A percentile compares a stretch with the other conserved stretches of the same genome.
phyloP scores from a whole-genome alignment of 2,329 filamentous ascomycete species.

The Westerdykella sp. region DNA sequence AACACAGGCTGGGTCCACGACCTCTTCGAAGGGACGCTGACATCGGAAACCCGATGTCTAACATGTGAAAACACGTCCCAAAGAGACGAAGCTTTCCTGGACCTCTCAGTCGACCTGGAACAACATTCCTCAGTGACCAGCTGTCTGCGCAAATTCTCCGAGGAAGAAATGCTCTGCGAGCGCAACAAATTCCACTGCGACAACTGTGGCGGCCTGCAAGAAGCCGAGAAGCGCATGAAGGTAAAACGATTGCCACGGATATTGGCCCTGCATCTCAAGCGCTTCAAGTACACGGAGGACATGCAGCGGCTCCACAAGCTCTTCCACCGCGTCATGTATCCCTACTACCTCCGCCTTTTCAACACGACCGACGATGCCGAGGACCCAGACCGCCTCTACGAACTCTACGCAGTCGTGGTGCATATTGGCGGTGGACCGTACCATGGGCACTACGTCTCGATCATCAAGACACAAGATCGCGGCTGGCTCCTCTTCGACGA shows the following conservation, averaged over 20 bases:
- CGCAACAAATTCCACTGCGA: constrained; percentile 99
- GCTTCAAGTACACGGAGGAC: constrained; percentile 98
- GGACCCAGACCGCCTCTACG: constrained; percentile 88
- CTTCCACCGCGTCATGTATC: constrained; percentile 94
- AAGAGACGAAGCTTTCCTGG: constrained; percentile 89
- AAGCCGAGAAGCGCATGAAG: constrained; percentile 99
- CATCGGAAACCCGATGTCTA: constrained; percentile 91
- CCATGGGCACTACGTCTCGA: constrained; percentile 94
- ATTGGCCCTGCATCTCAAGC: constrained; percentile 84
- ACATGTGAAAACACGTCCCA: constrained; percentile 95
- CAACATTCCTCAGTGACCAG: constrained; percentile 95
- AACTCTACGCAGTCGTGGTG: constrained; percentile 93
- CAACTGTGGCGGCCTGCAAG: constrained; percentile 90
- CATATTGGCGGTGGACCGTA: constrained; percentile 96
- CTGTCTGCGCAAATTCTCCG: constrained; percentile 90
- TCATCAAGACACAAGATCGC: constrained; percentile 93
- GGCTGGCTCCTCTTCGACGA: constrained; percentile 97
- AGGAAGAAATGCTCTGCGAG: constrained; percentile 95
- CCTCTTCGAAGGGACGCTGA: constrained; percentile 89
- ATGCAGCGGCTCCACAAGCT: constrained; percentile 89
- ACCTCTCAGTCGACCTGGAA: constrained; percentile 91
- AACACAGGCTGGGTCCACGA: constrained; percentile 81
- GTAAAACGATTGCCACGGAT: constrained; percentile 92
- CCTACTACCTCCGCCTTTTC: constrained; percentile 92
- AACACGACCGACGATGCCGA: constrained; percentile 95